Conservation (phyloP, 148 eudicot genomes). For the Nyssa sinensis region DNA sequence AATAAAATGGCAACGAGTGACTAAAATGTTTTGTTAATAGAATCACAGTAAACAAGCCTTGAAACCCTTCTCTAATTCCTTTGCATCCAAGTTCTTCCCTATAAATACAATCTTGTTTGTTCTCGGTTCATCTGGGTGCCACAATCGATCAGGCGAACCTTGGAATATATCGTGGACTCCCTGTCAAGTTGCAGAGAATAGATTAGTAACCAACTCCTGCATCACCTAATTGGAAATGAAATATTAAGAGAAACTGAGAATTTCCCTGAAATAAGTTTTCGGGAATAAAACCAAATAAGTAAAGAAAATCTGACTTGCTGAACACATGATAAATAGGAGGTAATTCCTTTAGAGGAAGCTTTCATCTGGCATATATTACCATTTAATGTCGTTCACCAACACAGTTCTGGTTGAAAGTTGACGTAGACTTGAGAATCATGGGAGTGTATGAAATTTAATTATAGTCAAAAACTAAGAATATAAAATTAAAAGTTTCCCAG, state of each 20-base stretch:
- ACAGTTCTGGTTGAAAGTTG: not conserved
- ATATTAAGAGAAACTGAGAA: not conserved
- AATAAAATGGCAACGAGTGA: too few species aligned
- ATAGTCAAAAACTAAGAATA: too few species aligned
- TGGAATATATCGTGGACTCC: slow-evolving; percentile 99
- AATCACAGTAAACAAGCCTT: slow-evolving; percentile 59
- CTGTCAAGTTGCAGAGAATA: slow-evolving; percentile 30
- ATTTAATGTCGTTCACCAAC: not conserved
- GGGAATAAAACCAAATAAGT: not conserved
- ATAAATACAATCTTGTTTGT: slow-evolving; percentile 86
- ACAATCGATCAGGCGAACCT: slow-evolving; percentile 86
- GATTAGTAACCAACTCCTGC: not conserved
- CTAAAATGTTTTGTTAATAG: too few species aligned
- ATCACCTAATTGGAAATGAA: too few species aligned
- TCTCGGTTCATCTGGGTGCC: slow-evolving; percentile 66
- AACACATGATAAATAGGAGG: not conserved
- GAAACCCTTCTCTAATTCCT: slow-evolving; percentile 77
- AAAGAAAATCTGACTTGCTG: not conserved
- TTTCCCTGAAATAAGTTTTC: not conserved
- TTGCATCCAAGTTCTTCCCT: slow-evolving; percentile 76
- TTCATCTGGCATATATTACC: not conserved
- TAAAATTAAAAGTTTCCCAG: too few species aligned
- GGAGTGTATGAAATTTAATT: too few species aligned
- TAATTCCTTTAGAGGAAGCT: too few species aligned
- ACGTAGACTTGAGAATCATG: not conserved